phyloP scores from a whole-genome alignment of 352 stramenopile genomes.

The Phytophthora idaei region DNA sequence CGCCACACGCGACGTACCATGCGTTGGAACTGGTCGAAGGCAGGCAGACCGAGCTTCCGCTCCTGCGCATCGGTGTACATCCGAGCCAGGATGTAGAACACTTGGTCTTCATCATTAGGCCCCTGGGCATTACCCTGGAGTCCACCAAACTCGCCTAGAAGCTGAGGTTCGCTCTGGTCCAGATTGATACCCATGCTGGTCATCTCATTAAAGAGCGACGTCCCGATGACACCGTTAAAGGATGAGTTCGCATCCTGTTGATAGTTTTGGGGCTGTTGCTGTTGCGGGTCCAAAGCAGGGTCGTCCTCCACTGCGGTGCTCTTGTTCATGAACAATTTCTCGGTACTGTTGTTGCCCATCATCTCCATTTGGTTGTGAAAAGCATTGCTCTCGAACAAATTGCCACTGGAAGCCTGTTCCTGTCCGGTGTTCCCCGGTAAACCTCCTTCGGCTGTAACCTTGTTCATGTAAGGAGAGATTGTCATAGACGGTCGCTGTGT shows the following conservation, averaged over 20 bases:
- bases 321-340: conserved; percentile 51
- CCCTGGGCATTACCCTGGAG: conserved; percentile 24
- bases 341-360: conserved; percentile 28
- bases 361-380: conserved; percentile 80
- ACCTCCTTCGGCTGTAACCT: conserved; percentile 44
- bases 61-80: conserved; percentile 77
- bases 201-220: conserved; percentile 73
- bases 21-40: conserved; percentile 84
- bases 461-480: conserved; percentile 81
- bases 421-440: conserved; percentile 14
- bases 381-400: conserved; percentile 75
- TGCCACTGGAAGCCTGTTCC: conserved; percentile 42
- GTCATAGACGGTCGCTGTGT: conserved; percentile 58
- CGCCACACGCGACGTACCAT: conserved; percentile 55
- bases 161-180: conserved; percentile 42
- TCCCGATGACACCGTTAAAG: conserved; percentile 44
- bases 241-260: conserved; percentile 21
- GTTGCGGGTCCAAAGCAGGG: conserved; percentile 30
- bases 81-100: conserved; percentile 82
- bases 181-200: conserved; percentile 78
- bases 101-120: conserved; percentile 63
- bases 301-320: conserved; percentile 37
- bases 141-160: conserved; percentile 52
- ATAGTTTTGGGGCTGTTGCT: conserved; percentile 27
- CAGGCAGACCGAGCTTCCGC: conserved; percentile 78